Base-by-base conservation (phyloP, 768 basidiomycete genomes). In the Cystobasidium ongulense region DNA sequence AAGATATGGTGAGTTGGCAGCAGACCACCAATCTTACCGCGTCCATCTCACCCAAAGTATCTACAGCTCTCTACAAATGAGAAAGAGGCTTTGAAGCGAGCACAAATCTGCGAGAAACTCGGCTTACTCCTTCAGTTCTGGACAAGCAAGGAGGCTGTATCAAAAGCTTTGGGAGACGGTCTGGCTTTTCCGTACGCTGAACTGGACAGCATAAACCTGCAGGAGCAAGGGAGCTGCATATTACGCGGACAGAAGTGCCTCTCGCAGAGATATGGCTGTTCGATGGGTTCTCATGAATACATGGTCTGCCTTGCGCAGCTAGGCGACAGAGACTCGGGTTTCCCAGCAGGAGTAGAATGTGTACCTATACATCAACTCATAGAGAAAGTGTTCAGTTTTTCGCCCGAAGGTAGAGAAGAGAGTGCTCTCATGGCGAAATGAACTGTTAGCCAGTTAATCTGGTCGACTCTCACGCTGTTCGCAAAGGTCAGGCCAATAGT, bases 61-160 rank as follows among this genome's bases (percentile, higher is more conserved):
- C n/a, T 3, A 23, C 33, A 73, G 72, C 62, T 73, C 10, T 67
- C 72, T 1, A 7, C 13, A 27, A 23, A 27, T 15, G 72, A 73
- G 31, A 63, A 73, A 31, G 13, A 35, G 23, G 27, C 23, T 27
- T 39, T 54, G 27, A 35, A n/a, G 2, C 70, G 25, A 21, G 61
- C 52, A 23, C 39, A 36, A 3, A 21, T 50, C 4, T 43, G 1
- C 21, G 36, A 73, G 11, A 46, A 46, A 21, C 72, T 73, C 15
- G 39, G 33, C 15, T 31, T 63, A 13, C 72, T 73, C 13, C 23
- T 73, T 31, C 38, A 25, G 21, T 33, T 35, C 21, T 73, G 72
- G 72, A 53, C 72, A 11, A 43, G 15, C 33, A 73, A 73, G 38
- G 72, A 73, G 33, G 72, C 72, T 17, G 31, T 73, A 33, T 63